Percentiles rank a stretch among this genome's conserved stretches.
phyloP scores from a whole-genome alignment of 306 rosid species.

The Neltuma alba region DNA sequence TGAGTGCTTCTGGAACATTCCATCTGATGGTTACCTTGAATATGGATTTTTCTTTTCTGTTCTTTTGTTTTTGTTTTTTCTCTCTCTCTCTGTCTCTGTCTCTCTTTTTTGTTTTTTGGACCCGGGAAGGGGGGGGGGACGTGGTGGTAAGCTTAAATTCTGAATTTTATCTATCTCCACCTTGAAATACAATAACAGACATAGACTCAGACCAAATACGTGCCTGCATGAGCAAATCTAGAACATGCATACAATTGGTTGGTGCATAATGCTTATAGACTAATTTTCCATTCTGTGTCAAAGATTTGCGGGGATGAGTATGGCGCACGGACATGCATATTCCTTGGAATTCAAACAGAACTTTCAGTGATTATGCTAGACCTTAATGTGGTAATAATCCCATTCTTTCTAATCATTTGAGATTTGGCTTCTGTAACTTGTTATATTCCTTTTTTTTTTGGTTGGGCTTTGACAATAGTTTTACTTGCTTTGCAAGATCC shows the following conservation, averaged over 20 bases:
- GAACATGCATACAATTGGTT: conserved; percentile 4
- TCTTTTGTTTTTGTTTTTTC: no score
- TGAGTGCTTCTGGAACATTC: not conserved
- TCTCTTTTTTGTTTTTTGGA: no score
- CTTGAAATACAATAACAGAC: not conserved
- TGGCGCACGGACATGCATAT: conserved; percentile 71
- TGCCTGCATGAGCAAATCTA: not conserved
- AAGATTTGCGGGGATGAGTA: conserved; percentile 92
- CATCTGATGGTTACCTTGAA: not conserved
- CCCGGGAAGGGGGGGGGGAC: no score
- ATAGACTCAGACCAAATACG: not conserved
- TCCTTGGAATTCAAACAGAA: conserved; percentile 88
- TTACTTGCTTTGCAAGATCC: conserved; percentile 59
- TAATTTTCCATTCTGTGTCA: conserved; percentile 36
- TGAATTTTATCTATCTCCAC: not conserved
- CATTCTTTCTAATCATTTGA: conserved; percentile 16
- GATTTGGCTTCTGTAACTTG: conserved; percentile 1
- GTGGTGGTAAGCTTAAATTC: not conserved
- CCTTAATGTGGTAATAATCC: conserved; percentile 79
- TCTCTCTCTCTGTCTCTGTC: no score
- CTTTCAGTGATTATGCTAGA: conserved; percentile 82
- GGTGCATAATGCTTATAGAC: conserved; percentile 21
- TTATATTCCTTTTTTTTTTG: not conserved
- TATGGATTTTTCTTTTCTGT: no score
- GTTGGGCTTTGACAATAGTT: conserved; percentile 32